phyloP scores from a whole-genome alignment of 345 rosid species.

The Camelina laxa region DNA sequence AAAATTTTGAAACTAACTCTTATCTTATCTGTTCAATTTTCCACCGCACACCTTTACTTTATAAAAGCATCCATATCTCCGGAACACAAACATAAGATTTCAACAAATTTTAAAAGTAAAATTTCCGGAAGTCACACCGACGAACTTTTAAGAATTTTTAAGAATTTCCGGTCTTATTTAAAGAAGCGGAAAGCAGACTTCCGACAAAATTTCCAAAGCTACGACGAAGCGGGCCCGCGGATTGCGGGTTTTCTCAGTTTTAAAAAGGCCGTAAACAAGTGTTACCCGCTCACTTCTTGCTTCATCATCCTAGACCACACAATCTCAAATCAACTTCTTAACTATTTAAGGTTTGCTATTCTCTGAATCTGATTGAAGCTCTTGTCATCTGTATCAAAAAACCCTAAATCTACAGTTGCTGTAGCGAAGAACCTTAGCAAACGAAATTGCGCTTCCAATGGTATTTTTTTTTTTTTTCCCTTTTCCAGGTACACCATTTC shows the following conservation, averaged over 20 bases:
- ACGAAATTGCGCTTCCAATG: background rate
- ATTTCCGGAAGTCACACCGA: background rate
- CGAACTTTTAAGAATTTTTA: background rate
- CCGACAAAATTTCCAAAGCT: background rate
- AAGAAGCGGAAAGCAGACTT: background rate
- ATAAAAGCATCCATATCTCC: background rate
- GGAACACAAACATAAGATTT: background rate
- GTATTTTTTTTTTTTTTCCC: background rate
- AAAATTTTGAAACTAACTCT: background rate
- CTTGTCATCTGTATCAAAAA: background rate
- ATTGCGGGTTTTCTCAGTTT: background rate
- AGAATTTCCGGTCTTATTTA: background rate
- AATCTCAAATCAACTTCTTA: background rate
- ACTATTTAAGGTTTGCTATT: background rate
- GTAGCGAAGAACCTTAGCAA: background rate
- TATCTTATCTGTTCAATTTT: background rate
- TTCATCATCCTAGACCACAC: background rate
- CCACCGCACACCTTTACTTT: background rate
- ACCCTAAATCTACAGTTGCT: conserved; percentile 10
- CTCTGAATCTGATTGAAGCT: background rate
- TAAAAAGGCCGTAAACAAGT: background rate
- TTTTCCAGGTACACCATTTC: background rate
- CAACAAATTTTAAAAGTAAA: background rate
- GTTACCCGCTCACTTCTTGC: background rate
- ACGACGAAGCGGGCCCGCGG: too few relatives aligned